These are phyloP conservation scores for Diversispora eburnea DNA, from an alignment of 192 early-diverging fungal species.

Conservation along the genomic window DNA sequence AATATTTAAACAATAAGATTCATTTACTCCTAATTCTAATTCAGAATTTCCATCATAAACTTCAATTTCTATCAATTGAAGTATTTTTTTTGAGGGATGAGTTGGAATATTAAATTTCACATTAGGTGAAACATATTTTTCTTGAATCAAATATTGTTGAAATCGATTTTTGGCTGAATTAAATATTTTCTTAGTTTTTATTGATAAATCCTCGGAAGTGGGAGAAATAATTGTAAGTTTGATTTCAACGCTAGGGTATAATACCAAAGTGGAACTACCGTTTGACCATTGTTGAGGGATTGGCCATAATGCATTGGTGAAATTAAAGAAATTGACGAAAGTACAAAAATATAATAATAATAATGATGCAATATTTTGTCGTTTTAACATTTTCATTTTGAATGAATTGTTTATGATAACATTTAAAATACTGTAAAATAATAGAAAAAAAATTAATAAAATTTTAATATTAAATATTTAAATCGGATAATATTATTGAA, in stretches of 20 bases:
- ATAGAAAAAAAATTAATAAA: no score
- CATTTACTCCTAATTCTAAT: constrained; percentile 52
- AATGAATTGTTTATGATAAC: no score
- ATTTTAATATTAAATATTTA: no score
- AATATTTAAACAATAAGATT: constrained; percentile 59
- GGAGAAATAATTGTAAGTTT: constrained; percentile 25
- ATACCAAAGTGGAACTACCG: constrained; percentile 29
- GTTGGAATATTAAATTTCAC: not conserved
- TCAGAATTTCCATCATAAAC: constrained; percentile 34
- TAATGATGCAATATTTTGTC: no score
- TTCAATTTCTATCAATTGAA: constrained; percentile 40
- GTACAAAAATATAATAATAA: no score
- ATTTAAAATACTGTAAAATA: no score
- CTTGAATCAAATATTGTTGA: constrained; percentile 39
- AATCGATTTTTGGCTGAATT: constrained; percentile 48
- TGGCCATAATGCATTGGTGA: constrained; percentile 34
- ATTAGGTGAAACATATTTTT: constrained; percentile 25
- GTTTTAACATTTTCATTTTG: no score
- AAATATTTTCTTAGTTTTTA: constrained; percentile 34
- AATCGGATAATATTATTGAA: no score
- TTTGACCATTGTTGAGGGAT: constrained; percentile 41
- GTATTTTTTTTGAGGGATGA: constrained; percentile 7
- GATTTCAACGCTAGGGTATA: constrained; percentile 25
- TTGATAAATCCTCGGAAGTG: constrained; percentile 14
- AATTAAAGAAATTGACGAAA: no score